Base-by-base conservation (phyloP, 2,329 filamentous ascomycete genomes). In the Colletotrichum sp. region DNA sequence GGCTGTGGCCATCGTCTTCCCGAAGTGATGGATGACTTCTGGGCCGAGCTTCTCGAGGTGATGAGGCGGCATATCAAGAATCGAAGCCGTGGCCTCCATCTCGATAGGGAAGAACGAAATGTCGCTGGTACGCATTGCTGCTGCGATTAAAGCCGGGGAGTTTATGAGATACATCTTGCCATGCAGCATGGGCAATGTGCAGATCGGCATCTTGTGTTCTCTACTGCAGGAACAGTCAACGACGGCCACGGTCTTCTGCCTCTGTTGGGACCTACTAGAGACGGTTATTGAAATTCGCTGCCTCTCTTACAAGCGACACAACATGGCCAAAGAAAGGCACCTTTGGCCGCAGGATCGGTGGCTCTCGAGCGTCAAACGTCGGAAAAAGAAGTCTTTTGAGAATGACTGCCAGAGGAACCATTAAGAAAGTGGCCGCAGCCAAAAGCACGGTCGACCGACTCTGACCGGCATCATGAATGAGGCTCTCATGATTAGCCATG, bases 311-410 rank as follows among this genome's bases (percentile, higher is more conserved):
- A 78, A 89, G 81, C 10, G 85, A 85, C 32, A 89, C 79, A 24
- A 88, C 81, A 76, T 90, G 88, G 3, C 88, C 88, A 55, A 89
- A 77, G 34, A 86, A 80, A 1, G 88, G 88, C 39, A 90, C 82
- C 18, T 60, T 81, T 1, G 86, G 81, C 28, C 83, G 83, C 28
- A 88, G 32, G 0, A 85, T 72, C 5, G 87, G 86, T 10, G 88
- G 88, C 72, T 90, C 88, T 64, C 82, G 80, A 10, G 83, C 79
- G 63, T 84, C 81, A 9, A 81, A 67, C 4, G 32, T 52, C 5
- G 72, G 72, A 12, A 63, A 76, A 39, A 75, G 26, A 15, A 76
- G 18, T 15, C 34, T 69, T n/a, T 67, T 69, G n/a, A 76, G 21
- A 16, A 69, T 7, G 26, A 76, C 28, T 7, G 18, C 15, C 9